Evolutionary conservation across 306 rosid genomes (phyloP), one percentile per base, ranked within the genome.

Genomic region (Lotus japonicus): DNA sequence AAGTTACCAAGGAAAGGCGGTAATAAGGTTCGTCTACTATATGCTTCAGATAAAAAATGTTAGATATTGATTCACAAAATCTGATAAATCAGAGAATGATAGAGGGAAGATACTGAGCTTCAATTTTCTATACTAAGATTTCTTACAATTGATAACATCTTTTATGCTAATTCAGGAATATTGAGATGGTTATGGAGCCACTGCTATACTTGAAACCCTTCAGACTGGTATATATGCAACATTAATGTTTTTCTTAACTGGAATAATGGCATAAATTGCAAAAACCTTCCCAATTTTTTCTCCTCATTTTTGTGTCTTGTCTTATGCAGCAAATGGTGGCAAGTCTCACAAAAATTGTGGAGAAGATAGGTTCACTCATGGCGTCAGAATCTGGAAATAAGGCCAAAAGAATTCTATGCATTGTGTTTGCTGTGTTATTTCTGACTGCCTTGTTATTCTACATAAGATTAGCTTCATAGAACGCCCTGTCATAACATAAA

Each of bases 101-200:
- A 35, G 50, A 26, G 15, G 28, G 15, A 43, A 35, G 15, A 38
- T 42, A 21, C 12, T 26, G 5, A 11, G 36, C 39, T 18, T 18
- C 38, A 12, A 4, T 14, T 19, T 48, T 26, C 31, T 26, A 26
- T 33, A 19, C 16, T 46, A 36, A 36, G n/a, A 55, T 28, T 38
- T 46, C n/a, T n/a, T 35, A 9, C 11, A 5, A 3, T 15, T 66
- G 28, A n/a, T 66, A 23, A 33, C 59, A 54, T 13, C 11, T 2
- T 31, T 17, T 61, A 45, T 58, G 56, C 11, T 48, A 10, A 72
- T 49, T 55, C 85, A 92, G 92, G 75, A 83, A 85, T 55, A 68
- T 76, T n/a, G 90, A 84, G 75, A 84, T 77, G 84, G 73, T 92
- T 48, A 71, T 85, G 76, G 86, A 76, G 56, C 90, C 92, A 39